Evolutionary conservation across 345 rosid species (phyloP).

Genomic region (Linum tenue): DNA sequence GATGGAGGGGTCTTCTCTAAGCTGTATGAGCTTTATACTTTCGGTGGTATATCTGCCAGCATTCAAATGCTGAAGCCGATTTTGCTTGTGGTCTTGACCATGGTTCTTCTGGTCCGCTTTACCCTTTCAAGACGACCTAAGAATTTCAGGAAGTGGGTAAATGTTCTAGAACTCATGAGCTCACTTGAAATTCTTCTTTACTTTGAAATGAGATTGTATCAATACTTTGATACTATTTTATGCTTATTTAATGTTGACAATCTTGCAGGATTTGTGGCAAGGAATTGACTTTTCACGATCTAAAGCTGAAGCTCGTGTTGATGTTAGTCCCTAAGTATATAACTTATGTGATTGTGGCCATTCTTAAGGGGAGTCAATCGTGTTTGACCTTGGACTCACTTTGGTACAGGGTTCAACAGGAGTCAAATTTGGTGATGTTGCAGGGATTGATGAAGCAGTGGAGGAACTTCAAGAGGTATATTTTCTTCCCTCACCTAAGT

Average conservation of each 20-base stretch:
- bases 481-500: constrained; percentile 8
- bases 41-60: constrained; percentile 77
- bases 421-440: constrained; percentile 80
- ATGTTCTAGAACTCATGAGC: constrained; percentile 10
- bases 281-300: constrained; percentile 94
- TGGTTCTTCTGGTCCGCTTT: constrained; percentile 88
- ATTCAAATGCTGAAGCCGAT: constrained; percentile 73
- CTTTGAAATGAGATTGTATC: background rate
- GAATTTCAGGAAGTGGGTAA: constrained; percentile 97
- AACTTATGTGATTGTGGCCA: constrained; percentile 1
- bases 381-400: constrained; percentile 9
- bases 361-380: constrained; percentile 10
- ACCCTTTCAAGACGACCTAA: constrained; percentile 87
- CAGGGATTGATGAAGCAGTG: constrained; percentile 97
- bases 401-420: constrained; percentile 81
- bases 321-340: constrained; percentile 40
- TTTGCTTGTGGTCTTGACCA: constrained; percentile 53
- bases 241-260: constrained; percentile 11
- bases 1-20: constrained; percentile 64
- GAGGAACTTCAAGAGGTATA: constrained; percentile 95
- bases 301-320: constrained; percentile 98
- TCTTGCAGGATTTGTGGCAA: constrained; percentile 83
- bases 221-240: background rate
- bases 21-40: constrained; percentile 54
- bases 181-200: constrained; percentile 2